phyloP scores from a whole-genome alignment of 2,329 filamentous ascomycete species.

The Pseudophaeomoniella oleicola region DNA sequence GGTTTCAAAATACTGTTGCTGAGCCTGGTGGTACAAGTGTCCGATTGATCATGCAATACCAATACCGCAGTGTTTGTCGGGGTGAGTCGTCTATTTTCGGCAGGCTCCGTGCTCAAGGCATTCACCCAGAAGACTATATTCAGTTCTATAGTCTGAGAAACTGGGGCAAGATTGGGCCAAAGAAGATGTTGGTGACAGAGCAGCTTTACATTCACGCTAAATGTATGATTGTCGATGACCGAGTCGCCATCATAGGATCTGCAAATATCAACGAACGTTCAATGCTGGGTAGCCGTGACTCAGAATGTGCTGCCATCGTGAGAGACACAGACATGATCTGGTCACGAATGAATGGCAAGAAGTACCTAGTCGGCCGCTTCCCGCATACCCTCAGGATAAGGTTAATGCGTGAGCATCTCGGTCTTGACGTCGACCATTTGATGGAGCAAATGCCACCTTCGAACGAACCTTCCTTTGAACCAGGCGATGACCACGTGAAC shows the following conservation, averaged over 20 bases:
- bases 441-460: slow-evolving; percentile 37
- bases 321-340: slow-evolving; percentile 85
- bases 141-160: slow-evolving; percentile 84
- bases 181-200: slow-evolving; percentile 75
- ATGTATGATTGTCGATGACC: slow-evolving; percentile 88
- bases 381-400: slow-evolving; percentile 85
- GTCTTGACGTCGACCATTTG: slow-evolving; percentile 86
- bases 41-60: slow-evolving; percentile 88
- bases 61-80: slow-evolving; percentile 89
- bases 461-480: not conserved
- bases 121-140: slow-evolving; percentile 91
- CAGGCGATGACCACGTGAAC: slow-evolving; percentile 2
- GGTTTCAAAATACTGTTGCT: slow-evolving; percentile 93
- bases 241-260: slow-evolving; percentile 84
- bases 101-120: slow-evolving; percentile 59
- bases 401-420: slow-evolving; percentile 90
- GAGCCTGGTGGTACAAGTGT: slow-evolving; percentile 89
- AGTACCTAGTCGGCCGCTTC: slow-evolving; percentile 82
- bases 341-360: slow-evolving; percentile 79
- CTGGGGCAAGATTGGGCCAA: slow-evolving; percentile 80
- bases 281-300: slow-evolving; percentile 83
- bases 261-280: slow-evolving; percentile 98
- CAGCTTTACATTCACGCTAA: slow-evolving; percentile 98
- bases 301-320: slow-evolving; percentile 78
- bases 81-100: slow-evolving; percentile 88